These are phyloP conservation scores for Cytospora piceicola DNA, from an alignment of 2,329 filamentous ascomycete genomes.

Conservation along the genomic window DNA sequence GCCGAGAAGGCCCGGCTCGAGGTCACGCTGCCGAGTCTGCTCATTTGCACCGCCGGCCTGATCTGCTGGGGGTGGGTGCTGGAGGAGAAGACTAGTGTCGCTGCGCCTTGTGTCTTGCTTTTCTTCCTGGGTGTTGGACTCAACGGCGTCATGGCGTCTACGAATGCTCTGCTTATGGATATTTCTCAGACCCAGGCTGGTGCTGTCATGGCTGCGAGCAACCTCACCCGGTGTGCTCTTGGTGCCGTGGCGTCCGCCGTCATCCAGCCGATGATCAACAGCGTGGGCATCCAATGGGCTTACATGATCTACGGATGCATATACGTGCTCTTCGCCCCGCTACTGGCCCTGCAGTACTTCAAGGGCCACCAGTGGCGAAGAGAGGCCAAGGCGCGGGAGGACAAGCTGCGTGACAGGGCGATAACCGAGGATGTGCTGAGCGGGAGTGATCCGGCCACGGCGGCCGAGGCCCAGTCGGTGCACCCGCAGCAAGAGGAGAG, in stretches of 20 bases:
- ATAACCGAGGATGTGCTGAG: background rate
- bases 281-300: constrained; percentile 19
- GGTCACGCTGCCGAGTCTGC: constrained; percentile 43
- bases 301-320: constrained; percentile 19
- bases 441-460: background rate
- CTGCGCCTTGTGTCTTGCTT: constrained; percentile 46
- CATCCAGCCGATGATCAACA: constrained; percentile 23
- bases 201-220: constrained; percentile 23
- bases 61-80: constrained; percentile 50
- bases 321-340: constrained; percentile 14
- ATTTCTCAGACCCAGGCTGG: constrained; percentile 14
- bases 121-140: constrained; percentile 41
- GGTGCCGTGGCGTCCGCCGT: constrained; percentile 14
- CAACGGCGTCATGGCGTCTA: constrained; percentile 25
- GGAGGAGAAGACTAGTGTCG: constrained; percentile 42
- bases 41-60: constrained; percentile 48
- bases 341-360: constrained; percentile 16
- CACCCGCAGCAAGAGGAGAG: background rate
- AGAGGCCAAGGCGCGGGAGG: constrained; percentile 15
- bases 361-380: constrained; percentile 12
- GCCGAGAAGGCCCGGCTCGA: constrained; percentile 45
- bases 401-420: background rate
- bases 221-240: constrained; percentile 18
- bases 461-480: background rate
- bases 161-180: constrained; percentile 21